These are phyloP conservation scores for Aspergillus coremiiformis DNA, from an alignment of 495 filamentous ascomycete genomes.

Conservation along the genomic window DNA sequence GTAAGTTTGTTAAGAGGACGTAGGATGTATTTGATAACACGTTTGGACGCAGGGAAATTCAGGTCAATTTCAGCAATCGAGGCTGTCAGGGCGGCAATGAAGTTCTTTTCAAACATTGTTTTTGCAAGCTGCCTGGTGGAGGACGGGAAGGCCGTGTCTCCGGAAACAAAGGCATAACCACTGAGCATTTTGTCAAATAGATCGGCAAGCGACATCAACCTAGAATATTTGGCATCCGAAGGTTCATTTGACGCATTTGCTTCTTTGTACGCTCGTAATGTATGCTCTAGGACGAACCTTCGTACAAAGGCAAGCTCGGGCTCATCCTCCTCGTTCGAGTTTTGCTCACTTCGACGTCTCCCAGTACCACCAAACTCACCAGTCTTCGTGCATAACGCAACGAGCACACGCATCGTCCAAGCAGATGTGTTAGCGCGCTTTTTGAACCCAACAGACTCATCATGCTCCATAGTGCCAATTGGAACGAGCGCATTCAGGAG, in stretches of 20 bases:
- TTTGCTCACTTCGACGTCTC: conserved; percentile 36
- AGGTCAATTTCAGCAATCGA: conserved; percentile 95
- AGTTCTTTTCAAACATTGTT: conserved; percentile 98
- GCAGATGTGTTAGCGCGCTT: conserved; percentile 78
- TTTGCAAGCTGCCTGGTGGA: conserved; percentile 67
- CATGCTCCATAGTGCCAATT: conserved; percentile 62
- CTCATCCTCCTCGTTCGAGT: conserved; percentile 66
- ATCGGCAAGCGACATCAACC: conserved; percentile 77
- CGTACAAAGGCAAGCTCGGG: conserved; percentile 85
- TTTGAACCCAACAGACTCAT: conserved; percentile 66
- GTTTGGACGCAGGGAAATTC: conserved; percentile 86
- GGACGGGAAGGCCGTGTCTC: conserved; percentile 39
- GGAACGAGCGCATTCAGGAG: conserved; percentile 81
- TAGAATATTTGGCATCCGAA: conserved; percentile 79
- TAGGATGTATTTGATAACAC: conserved; percentile 92
- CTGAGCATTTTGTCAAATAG: conserved; percentile 88
- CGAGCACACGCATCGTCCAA: conserved; percentile 77
- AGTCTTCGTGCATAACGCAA: conserved; percentile 81
- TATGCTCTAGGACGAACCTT: conserved; percentile 89
- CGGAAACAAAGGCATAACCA: conserved; percentile 56
- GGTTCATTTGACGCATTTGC: conserved; percentile 70
- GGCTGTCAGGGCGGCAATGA: conserved; percentile 76
- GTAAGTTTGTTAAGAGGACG: conserved; percentile 81
- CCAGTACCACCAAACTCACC: conserved; percentile 52
- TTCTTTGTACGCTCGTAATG: conserved; percentile 86